Percentiles rank a stretch among this genome's conserved stretches.
Conservation (phyloP, 768 basidiomycete species). For the Russula compacta region DNA sequence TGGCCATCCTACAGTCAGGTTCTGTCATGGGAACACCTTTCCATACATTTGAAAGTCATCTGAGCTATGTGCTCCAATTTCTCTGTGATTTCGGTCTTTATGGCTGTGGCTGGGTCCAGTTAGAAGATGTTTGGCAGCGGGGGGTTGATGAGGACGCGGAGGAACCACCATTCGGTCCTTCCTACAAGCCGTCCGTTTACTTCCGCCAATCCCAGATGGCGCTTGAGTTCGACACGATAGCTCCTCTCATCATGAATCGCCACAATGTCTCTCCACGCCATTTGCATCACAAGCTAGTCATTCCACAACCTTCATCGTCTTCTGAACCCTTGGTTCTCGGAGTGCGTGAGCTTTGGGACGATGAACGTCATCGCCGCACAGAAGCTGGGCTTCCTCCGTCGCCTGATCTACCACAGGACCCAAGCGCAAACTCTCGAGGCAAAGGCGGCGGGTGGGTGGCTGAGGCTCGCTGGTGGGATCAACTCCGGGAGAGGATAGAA, state of each 20-base stretch:
- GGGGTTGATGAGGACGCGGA: constrained; percentile 27
- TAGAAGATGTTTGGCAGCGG: constrained; percentile 58
- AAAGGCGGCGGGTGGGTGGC: constrained; percentile 56
- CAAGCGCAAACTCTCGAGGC: constrained; percentile 52
- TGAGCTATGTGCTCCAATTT: constrained; percentile 84
- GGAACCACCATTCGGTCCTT: constrained; percentile 28
- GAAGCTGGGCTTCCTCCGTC: constrained; percentile 62
- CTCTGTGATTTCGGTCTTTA: constrained; percentile 92
- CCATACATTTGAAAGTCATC: constrained; percentile 80
- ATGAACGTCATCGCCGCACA: constrained; percentile 71
- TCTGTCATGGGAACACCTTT: constrained; percentile 74
- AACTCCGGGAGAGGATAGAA: constrained; percentile 54
- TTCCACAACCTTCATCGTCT: constrained; percentile 44
- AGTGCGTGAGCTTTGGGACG: constrained; percentile 93
- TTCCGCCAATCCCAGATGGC: constrained; percentile 57
- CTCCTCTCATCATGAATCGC: constrained; percentile 85
- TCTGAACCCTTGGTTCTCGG: constrained; percentile 74
- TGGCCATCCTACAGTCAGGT: constrained; percentile 72
- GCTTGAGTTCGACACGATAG: constrained; percentile 77
- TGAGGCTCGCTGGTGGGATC: constrained; percentile 70
- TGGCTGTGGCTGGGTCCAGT: constrained; percentile 84
- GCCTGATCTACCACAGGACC: constrained; percentile 62
- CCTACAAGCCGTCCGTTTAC: constrained; percentile 46
- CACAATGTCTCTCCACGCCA: constrained; percentile 51
- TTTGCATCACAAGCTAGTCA: constrained; percentile 55